These are phyloP conservation scores for Pyrus bretschneideri DNA, from an alignment of 306 rosid species.

Conservation along the genomic window DNA sequence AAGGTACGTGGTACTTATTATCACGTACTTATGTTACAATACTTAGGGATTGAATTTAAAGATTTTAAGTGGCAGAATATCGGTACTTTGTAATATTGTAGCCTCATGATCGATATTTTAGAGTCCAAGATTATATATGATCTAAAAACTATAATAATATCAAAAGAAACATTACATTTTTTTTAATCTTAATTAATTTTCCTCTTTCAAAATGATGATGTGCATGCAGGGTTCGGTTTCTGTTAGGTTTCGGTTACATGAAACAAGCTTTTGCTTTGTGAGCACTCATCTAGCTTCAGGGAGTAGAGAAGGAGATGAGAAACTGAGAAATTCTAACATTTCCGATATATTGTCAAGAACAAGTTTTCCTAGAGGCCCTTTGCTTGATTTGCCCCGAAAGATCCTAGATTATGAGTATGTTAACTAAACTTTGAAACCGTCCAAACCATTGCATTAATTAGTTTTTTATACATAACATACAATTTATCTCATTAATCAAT, in stretches of 20 bases:
- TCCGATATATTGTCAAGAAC: conserved; percentile 66
- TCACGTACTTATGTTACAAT: not conserved
- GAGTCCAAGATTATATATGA: not conserved
- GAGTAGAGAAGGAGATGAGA: conserved; percentile 60
- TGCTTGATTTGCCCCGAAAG: conserved; percentile 57
- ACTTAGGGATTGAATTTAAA: not conserved
- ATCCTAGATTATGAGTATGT: conserved; percentile 79
- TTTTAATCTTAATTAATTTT: not conserved
- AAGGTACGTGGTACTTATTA: conserved; percentile 37
- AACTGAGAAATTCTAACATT: conserved; percentile 66
- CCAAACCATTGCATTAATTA: conserved; percentile 14
- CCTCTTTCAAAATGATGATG: not conserved
- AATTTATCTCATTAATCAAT: conserved; percentile 11
- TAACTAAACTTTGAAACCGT: conserved; percentile 15
- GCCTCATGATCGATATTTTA: not conserved
- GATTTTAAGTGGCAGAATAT: not conserved
- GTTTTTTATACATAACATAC: not conserved
- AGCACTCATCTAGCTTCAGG: conserved; percentile 93
- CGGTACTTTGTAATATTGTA: not conserved
- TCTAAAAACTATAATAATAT: not conserved
- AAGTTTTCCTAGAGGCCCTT: conserved; percentile 57
- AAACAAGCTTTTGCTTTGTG: conserved; percentile 80
- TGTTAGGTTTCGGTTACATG: conserved; percentile 64
- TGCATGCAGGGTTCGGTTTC: conserved; percentile 80
- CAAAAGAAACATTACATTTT: not conserved